Conservation (phyloP, 164 flowering plant species). For the Nymphaea thermarum region DNA sequence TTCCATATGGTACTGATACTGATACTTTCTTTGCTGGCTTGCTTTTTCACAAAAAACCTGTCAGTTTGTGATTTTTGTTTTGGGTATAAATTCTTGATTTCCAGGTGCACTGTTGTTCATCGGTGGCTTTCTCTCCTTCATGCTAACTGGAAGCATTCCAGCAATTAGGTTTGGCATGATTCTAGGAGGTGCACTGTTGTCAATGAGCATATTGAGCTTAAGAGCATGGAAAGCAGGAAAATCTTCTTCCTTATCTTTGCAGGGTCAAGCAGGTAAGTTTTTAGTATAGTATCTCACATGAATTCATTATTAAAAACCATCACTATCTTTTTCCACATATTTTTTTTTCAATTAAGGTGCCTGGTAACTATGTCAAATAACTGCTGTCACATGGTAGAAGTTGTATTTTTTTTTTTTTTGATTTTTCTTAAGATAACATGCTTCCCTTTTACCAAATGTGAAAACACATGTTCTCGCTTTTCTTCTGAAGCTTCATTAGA, state of each 20-base stretch:
- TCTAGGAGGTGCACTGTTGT: constrained; percentile 76
- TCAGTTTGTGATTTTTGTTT: background rate
- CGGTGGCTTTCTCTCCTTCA: constrained; percentile 81
- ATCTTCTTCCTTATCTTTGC: constrained; percentile 33
- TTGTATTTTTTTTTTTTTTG: no score
- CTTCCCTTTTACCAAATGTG: no score
- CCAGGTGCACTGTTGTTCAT: constrained; percentile 64
- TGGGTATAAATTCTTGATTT: constrained; percentile 5
- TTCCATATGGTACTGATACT: constrained; percentile 76
- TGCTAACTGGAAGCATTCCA: constrained; percentile 73
- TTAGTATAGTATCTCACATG: background rate
- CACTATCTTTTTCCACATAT: no score
- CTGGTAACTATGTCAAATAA: no score
- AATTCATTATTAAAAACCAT: no score
- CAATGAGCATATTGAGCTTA: constrained; percentile 58
- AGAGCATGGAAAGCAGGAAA: constrained; percentile 51
- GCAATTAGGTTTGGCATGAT: constrained; percentile 89
- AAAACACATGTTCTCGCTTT: no score
- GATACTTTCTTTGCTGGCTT: no score
- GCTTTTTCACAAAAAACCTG: background rate
- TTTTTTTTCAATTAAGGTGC: no score
- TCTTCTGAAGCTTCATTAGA: no score
- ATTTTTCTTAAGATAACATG: no score
- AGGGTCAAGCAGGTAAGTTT: constrained; percentile 72
- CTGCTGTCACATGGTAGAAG: no score